Evolutionary conservation across 495 filamentous ascomycete genomes (phyloP), one percentile per base, ranked within the genome.

Genomic region (Oidiodendron maius): DNA sequence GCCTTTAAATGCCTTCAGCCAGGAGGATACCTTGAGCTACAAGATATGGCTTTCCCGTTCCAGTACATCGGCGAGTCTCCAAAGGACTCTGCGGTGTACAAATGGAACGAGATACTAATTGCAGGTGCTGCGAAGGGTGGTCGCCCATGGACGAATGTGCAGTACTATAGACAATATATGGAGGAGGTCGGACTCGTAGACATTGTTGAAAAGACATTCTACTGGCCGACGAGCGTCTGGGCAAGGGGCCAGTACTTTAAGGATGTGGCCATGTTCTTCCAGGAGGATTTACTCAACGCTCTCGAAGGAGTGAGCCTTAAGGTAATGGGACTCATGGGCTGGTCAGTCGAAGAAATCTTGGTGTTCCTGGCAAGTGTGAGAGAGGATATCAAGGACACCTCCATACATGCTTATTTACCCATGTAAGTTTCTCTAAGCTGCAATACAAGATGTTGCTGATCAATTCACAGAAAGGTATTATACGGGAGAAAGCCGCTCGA

Each of bases 151-250:
- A 38, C 35, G 5, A 38, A 38, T 15, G 35, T 15, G 4, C 10
- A 32, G 23, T 11, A 53, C 9, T 57, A 56, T 40, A 56, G 70
- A 43, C 48, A 57, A 1, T 58, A 58, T 30, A 61, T 78, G 53
- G 66, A 68, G 38, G 66, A 70, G 8, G 66, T 63, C 4, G 76
- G 78, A 0, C 81, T 79, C 50, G 57, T 67, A 5, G 71, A 79
- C 39, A 67, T 79, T n/a, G 47, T 38, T 4, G 70, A 76, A 48
- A 61, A 62, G n/a, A 36, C 35, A 25, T 52, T 51, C 50, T 57
- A 53, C 22, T 56, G 56, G 53, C 73, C 73, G 1, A 69, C 68
- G 55, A 73, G 70, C 47, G 62, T 66, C n/a, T 80, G 76, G 76
- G 61, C 76, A 13, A 70, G 68, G 28, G 70, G 74, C 44, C 60